Evolutionary conservation across 2,329 filamentous ascomycete species (phyloP), one percentile per base, ranked within the genome.

Genomic region (Colletotrichum falcatum): DNA sequence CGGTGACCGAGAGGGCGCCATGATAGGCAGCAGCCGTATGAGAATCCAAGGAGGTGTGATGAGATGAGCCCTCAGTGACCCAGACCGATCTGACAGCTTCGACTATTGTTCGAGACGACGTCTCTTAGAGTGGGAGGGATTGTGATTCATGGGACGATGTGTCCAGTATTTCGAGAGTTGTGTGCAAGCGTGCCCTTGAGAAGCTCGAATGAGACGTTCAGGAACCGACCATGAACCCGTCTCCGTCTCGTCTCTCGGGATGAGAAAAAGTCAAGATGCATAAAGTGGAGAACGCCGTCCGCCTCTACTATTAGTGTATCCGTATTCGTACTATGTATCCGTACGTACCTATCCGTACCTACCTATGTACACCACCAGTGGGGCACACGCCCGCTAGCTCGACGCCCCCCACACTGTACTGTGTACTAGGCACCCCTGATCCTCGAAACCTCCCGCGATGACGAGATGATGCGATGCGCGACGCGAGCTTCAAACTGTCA

Each of bases 1-100:
- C 11, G 42, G 37, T 51, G 61, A 39, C 16, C 26, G 59, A 26
- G 49, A 65, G 9, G 72, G 72, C 58, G 72, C 72, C 72, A 73
- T 73, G 33, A 18, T 30, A 73, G 72, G 72, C 72, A 66, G 65
- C 61, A 66, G 65, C 61, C 26, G 46, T 44, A 11, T 7, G 28
- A 62, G 46, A 67, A 46, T 61, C 28, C 53, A 12, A 35, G 51
- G 44, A 5, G 18, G 5, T 46, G 51, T 26, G 18, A 35, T 33
- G 51, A 23, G 30, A 35, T 33, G 30, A 59, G 37, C 37, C 23
- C 33, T n/a, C 7, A 28, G 26, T 26, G n/a, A 37, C 26, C 53
- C 14, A 18, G 9, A n/a, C 20, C n/a, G 33, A 26, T n/a, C 33
- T 18, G 33, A 14, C n/a, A 14, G 33, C 33, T 56, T 39, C 3